phyloP scores from a whole-genome alignment of 371 early-diverging fungal species.

The Lichtheimia corymbifera region DNA sequence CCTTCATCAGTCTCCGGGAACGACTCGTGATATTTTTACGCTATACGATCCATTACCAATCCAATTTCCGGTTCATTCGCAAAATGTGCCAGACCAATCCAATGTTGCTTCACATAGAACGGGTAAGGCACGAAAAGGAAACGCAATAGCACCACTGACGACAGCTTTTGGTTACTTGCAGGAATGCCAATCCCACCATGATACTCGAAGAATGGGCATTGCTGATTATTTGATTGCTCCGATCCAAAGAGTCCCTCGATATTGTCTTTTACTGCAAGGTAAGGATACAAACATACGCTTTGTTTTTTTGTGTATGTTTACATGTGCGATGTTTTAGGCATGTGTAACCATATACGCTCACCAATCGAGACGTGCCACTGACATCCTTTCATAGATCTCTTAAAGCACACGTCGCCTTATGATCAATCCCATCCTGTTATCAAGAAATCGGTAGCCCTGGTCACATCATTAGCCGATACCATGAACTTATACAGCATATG shows the following conservation, averaged over 20 bases:
- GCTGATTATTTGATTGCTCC: conserved; percentile 48
- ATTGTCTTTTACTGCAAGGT: conserved; percentile 46
- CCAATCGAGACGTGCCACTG: background rate
- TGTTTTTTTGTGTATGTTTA: too few relatives aligned
- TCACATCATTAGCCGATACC: conserved; percentile 43
- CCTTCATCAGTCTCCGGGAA: conserved; percentile 20
- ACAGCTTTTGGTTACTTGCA: conserved; percentile 2
- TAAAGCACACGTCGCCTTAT: conserved; percentile 38
- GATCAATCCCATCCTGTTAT: conserved; percentile 40
- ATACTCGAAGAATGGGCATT: conserved; percentile 41
- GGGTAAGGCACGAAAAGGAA: conserved; percentile 21
- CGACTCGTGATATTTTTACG: conserved; percentile 36
- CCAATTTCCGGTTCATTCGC: conserved; percentile 35
- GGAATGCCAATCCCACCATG: conserved; percentile 37
- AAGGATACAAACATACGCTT: conserved; percentile 3
- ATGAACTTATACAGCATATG: conserved; percentile 9
- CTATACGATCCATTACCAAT: conserved; percentile 45
- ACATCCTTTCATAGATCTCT: conserved; percentile 29
- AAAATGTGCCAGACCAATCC: conserved; percentile 35
- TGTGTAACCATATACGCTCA: background rate
- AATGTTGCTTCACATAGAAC: conserved; percentile 38
- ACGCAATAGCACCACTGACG: background rate
- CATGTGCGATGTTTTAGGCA: too few relatives aligned
- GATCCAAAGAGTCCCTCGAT: conserved; percentile 44
- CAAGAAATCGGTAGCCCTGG: conserved; percentile 32